A percentile compares a stretch with the other conserved stretches of the same genome.
These are phyloP conservation scores for Tephrocybe sp. DNA, from an alignment of 768 basidiomycete species.

Conservation along the genomic window DNA sequence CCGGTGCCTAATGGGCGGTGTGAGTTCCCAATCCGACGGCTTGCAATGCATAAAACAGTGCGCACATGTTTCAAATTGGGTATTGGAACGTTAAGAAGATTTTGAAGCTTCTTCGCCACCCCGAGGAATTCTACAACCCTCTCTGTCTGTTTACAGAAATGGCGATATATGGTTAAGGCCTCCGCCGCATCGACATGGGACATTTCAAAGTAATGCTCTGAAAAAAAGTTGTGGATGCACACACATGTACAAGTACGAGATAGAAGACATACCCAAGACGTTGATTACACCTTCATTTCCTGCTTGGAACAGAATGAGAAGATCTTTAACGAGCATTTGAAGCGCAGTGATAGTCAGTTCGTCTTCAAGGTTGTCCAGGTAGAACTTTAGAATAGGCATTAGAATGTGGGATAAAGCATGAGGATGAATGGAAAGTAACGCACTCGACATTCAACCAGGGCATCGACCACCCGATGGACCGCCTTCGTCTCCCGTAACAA, in stretches of 20 bases:
- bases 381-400: constrained; percentile 60
- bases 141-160: constrained; percentile 94
- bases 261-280: constrained; percentile 58
- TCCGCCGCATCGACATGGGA: constrained; percentile 87
- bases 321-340: constrained; percentile 93
- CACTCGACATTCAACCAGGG: constrained; percentile 86
- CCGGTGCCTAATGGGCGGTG: constrained; percentile 69
- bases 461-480: constrained; percentile 88
- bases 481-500: constrained; percentile 87
- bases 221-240: constrained; percentile 11
- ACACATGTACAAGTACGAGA: constrained; percentile 27
- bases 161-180: constrained; percentile 85
- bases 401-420: not conserved
- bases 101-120: constrained; percentile 91
- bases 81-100: constrained; percentile 89
- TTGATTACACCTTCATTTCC: constrained; percentile 94
- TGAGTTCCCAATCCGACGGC: not conserved
- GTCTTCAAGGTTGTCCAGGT: constrained; percentile 90
- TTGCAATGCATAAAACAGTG: constrained; percentile 7
- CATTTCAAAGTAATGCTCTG: constrained; percentile 99
- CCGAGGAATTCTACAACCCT: constrained; percentile 89
- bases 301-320: constrained; percentile 93
- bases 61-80: constrained; percentile 90
- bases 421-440: constrained; percentile 30
- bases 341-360: constrained; percentile 87